Evolutionary conservation across 2,329 filamentous ascomycete species (phyloP), one percentile per base, ranked within the genome.

Genomic region (Tolypocladium ovalisporum): DNA sequence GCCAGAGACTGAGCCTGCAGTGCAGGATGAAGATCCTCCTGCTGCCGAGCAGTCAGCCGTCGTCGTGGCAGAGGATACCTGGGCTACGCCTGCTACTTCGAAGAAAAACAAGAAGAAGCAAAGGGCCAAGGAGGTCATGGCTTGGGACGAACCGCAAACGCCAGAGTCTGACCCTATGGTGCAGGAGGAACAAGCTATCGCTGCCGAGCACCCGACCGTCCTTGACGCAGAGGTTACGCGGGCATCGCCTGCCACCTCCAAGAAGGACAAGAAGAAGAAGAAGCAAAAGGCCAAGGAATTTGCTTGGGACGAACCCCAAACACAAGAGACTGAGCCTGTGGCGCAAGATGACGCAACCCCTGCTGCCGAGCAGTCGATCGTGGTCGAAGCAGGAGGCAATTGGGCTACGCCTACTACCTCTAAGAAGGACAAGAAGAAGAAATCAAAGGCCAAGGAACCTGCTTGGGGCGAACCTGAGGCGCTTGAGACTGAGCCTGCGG

Each of bases 381-480:
- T 17, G 37, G 52, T 39, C 39, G 57, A 58, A 8, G 19, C 58
- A 22, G 58, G 60, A 47, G 57, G 56, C 42, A 12, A 44, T 22
- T 56, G n/a, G 54, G 49, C 55, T 36, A 54, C 40, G 12, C 57
- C 54, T 42, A 6, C 42, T n/a, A 47, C 56, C 34, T 55, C 54
- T 2, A 58, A 59, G 47, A 56, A 57, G 24, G 53, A 59, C 37
- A 58, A 58, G 27, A 56, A 59, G 22, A 57, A 54, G 5, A 54
- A 52, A 35, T 19, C 39, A 40, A 40, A 34, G 12, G 47, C 27
- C 10, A 54, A 13, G 35, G 36, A 42, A 10, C 17, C n/a, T 8
- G 22, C n/a, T 44, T 44, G 40, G 40, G 40, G 13, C 10, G 40
- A 44, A 44, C 40, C 22, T 1, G n/a, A 44, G 9, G 3, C 22